phyloP scores from a whole-genome alignment of 805 yeast genomes.

The Metschnikowia amazonensis region DNA sequence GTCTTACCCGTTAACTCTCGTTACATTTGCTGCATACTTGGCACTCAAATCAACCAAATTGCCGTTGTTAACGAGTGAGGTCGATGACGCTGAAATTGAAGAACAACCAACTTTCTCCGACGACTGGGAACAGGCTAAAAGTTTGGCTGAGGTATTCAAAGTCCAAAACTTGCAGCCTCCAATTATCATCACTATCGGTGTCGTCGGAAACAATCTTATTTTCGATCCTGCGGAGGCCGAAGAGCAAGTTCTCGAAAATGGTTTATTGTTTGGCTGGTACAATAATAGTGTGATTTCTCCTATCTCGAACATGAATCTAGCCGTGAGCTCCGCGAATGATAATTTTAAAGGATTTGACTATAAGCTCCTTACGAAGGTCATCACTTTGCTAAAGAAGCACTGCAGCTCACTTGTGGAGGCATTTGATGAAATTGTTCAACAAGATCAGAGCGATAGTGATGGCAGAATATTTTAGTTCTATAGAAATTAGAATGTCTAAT shows the following conservation, averaged over 20 bases:
- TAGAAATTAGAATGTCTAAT: not conserved
- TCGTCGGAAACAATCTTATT: slow-evolving; percentile 63
- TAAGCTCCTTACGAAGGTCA: slow-evolving; percentile 46
- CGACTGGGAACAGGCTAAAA: slow-evolving; percentile 66
- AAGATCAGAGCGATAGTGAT: slow-evolving; percentile 31
- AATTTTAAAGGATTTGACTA: slow-evolving; percentile 56
- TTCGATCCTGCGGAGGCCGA: slow-evolving; percentile 90
- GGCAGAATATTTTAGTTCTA: slow-evolving; percentile 14
- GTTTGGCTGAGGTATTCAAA: slow-evolving; percentile 35
- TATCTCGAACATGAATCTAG: slow-evolving; percentile 61
- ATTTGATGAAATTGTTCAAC: slow-evolving; percentile 45
- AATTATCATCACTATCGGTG: slow-evolving; percentile 68
- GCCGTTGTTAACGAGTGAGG: slow-evolving; percentile 68
- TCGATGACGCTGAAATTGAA: slow-evolving; percentile 63
- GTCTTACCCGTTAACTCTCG: slow-evolving; percentile 75
- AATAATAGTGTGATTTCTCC: slow-evolving; percentile 70
- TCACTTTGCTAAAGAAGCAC: slow-evolving; percentile 53
- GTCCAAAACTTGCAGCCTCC: slow-evolving; percentile 59
- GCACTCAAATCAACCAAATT: slow-evolving; percentile 76
- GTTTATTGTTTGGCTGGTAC: slow-evolving; percentile 69
- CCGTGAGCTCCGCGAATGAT: slow-evolving; percentile 42
- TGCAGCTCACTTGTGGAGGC: slow-evolving; percentile 64
- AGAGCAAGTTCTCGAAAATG: slow-evolving; percentile 83
- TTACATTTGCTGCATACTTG: slow-evolving; percentile 75
- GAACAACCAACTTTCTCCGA: slow-evolving; percentile 91